Conservation (phyloP, 1,139 yeast species). For the Spathaspora sp. region DNA sequence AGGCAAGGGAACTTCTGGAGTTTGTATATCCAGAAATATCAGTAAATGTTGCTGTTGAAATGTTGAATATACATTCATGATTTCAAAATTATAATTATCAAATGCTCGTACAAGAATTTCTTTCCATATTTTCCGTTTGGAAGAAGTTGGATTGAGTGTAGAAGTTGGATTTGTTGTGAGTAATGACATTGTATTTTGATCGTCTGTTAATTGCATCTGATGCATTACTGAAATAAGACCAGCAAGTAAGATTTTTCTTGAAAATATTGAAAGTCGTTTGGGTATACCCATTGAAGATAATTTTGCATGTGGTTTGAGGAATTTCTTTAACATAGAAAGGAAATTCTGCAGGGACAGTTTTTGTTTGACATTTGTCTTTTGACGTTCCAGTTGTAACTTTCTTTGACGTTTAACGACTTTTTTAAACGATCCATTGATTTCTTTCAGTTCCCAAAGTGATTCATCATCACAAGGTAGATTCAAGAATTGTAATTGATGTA, state of each 20-base stretch:
- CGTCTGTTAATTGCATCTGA: slow-evolving; percentile 74
- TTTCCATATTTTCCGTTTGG: slow-evolving; percentile 54
- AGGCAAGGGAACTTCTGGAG: slow-evolving; percentile 33
- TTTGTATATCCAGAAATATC: slow-evolving; percentile 8
- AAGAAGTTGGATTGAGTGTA: slow-evolving; percentile 19
- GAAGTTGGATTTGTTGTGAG: slow-evolving; percentile 23
- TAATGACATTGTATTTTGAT: slow-evolving; percentile 52
- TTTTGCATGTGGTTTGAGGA: slow-evolving; percentile 23
- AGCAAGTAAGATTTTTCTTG: slow-evolving; percentile 64
- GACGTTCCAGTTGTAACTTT: slow-evolving; percentile 24
- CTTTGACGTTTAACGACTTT: slow-evolving; percentile 40
- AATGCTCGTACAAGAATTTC: slow-evolving; percentile 62
- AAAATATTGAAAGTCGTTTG: slow-evolving; percentile 38
- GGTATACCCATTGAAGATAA: slow-evolving; percentile 14
- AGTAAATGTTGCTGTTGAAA: slow-evolving; percentile 9
- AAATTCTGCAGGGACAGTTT: slow-evolving; percentile 24
- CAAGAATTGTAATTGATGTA: slow-evolving; percentile 71
- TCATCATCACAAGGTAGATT: slow-evolving; percentile 76
- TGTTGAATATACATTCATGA: slow-evolving; percentile 34
- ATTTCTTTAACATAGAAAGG: slow-evolving; percentile 33
- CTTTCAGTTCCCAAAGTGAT: slow-evolving; percentile 60
- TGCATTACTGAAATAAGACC: slow-evolving; percentile 70
- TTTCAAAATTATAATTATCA: slow-evolving; percentile 52
- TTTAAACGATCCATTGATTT: slow-evolving; percentile 40
- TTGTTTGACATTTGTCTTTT: slow-evolving; percentile 4